Evolutionary conservation across 176 grass and related monocot species (phyloP).

Genomic region (Phyllostachys edulis): DNA sequence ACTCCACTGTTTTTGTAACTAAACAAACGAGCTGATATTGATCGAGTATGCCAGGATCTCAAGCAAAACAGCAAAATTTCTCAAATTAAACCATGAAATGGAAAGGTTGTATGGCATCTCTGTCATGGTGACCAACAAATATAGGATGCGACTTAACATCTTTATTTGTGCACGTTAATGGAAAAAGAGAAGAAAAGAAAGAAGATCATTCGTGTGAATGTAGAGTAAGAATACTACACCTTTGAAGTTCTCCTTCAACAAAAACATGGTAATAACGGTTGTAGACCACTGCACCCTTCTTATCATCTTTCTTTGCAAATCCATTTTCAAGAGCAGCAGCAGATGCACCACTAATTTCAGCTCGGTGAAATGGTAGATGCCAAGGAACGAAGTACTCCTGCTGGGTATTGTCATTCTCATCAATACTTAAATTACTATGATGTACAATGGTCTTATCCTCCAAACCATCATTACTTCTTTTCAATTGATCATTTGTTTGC

Average conservation of each 20-base stretch:
- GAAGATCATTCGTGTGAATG: neutral
- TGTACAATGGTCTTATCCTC: conserved; percentile 17
- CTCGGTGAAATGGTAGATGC: conserved; percentile 94
- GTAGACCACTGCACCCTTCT: conserved; percentile 86
- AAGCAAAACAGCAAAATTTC: neutral
- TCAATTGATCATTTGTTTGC: conserved; percentile 33
- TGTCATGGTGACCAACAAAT: neutral
- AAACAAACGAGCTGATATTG: conserved; percentile 7
- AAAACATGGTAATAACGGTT: conserved; percentile 97
- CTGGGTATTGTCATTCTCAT: conserved; percentile 46
- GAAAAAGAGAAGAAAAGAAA: neutral
- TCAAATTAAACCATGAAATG: conserved; percentile 7
- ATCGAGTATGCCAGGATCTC: neutral
- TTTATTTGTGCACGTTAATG: neutral
- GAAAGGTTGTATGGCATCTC: neutral
- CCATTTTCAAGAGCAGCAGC: conserved; percentile 75
- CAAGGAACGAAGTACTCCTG: conserved; percentile 99
- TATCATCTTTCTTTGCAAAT: conserved; percentile 89
- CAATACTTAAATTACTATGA: neutral
- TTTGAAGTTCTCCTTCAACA: conserved; percentile 93
- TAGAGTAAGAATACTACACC: conserved; percentile 43
- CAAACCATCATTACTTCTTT: conserved; percentile 24
- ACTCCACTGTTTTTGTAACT: neutral
- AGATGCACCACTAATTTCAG: conserved; percentile 85
- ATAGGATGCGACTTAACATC: neutral